phyloP scores from a whole-genome alignment of 192 early-diverging fungal genomes.

The Podila horticola region DNA sequence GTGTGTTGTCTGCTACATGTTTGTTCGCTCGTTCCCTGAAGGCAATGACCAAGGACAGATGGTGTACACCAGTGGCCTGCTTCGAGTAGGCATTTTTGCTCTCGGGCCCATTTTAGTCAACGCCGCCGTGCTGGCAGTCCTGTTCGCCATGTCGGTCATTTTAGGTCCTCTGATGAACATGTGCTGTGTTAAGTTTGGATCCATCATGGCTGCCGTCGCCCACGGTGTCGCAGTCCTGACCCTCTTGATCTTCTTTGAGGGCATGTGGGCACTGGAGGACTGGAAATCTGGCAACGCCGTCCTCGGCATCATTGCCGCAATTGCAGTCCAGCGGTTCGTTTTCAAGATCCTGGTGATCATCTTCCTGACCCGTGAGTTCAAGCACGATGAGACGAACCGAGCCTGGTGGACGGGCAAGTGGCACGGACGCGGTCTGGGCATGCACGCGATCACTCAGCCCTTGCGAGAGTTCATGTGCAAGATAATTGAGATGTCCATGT shows the following conservation, averaged over 20 bases:
- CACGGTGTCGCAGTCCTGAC: conserved; percentile 69
- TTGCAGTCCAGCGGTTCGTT: conserved; percentile 72
- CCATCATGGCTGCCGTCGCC: conserved; percentile 71
- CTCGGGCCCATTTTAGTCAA: conserved; percentile 76
- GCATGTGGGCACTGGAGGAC: conserved; percentile 71
- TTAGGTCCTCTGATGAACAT: conserved; percentile 65
- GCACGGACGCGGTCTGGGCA: conserved; percentile 76
- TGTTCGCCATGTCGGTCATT: conserved; percentile 73
- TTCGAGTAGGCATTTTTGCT: conserved; percentile 68
- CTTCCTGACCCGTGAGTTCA: conserved; percentile 81
- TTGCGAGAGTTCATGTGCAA: conserved; percentile 84
- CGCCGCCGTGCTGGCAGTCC: conserved; percentile 63
- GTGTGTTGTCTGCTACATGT: conserved; percentile 68
- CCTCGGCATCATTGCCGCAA: conserved; percentile 71
- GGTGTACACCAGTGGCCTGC: conserved; percentile 53
- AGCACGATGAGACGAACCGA: conserved; percentile 82
- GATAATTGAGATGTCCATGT: conserved; percentile 82
- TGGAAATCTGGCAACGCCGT: conserved; percentile 68
- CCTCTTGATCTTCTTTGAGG: conserved; percentile 67
- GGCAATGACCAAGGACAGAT: conserved; percentile 8
- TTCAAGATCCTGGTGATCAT: conserved; percentile 71
- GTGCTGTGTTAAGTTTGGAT: conserved; percentile 76
- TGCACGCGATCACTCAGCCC: conserved; percentile 67
- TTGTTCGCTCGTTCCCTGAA: conserved; percentile 63
- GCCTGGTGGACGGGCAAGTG: conserved; percentile 89